Base-by-base conservation (phyloP, 768 basidiomycete genomes). In the Mycena belliarum region DNA sequence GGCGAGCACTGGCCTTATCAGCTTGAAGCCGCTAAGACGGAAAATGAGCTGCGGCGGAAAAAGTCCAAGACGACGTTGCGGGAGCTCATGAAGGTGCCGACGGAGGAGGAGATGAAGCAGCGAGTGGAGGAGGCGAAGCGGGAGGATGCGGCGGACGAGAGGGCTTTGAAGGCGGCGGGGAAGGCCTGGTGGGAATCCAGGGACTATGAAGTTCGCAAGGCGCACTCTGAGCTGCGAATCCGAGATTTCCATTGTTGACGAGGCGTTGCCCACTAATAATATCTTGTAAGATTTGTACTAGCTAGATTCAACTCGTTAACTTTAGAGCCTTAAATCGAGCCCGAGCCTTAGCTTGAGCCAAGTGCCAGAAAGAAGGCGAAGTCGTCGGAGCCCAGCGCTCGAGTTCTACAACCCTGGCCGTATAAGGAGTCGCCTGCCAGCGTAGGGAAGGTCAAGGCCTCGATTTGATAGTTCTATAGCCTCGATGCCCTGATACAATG, bases 161-260 rank as follows among this genome's bases (percentile, higher is more conserved):
- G 18, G 42, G 4, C 3, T 1, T 3, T 59, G 33, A 41, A 54
- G 45, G 1, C 12, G n/a, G 23, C n/a, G 12, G 18, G 16, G 11
- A 54, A 54, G 52, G 33, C 10, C 3, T 59, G 48, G 47, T 54
- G 52, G 58, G 52, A 59, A 10, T 37, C 40, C 38, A 29, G 52
- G 10, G 58, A 59, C 52, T 59, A 59, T 9, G 58, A 59, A 35
- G 52, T 59, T 21, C 58, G 58, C 33, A 59, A 59, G 37, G 58
- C 58, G 24, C 58, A 59, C 25, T 49, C 52, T 4, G 58, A 59
- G 52, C 48, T 59, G 47, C n/a, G 43, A 42, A 50, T 59, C 18
- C 42, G 16, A 6, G 52, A 59, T 37, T 59, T 59, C 48, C 29
- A 49, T 45, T 59, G 54, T 47, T 54, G 48, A 59, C 40, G 40